Conservation (phyloP, 2,329 filamentous ascomycete species). For the Passalora sequoiae region DNA sequence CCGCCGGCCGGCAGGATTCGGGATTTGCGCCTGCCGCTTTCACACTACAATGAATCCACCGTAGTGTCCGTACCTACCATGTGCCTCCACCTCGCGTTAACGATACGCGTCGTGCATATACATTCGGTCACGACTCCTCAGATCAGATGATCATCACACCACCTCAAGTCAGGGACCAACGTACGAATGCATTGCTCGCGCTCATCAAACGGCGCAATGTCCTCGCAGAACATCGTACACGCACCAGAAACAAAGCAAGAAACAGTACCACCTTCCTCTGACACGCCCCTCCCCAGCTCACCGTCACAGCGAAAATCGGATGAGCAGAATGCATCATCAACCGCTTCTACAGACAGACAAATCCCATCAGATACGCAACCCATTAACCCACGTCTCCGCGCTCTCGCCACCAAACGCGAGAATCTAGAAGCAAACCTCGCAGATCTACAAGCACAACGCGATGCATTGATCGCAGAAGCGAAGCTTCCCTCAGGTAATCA, state of each 20-base stretch:
- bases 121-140: too few species aligned
- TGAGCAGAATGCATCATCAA: background rate
- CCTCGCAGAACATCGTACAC: conserved; percentile 15
- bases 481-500: too few species aligned
- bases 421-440: conserved; percentile 47
- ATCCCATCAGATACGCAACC: background rate
- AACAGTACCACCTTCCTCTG: conserved; percentile 4
- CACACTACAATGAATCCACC: too few species aligned
- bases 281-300: conserved; percentile 6
- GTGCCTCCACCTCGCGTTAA: background rate
- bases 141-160: too few species aligned
- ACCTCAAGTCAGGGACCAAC: too few species aligned
- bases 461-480: conserved; percentile 30
- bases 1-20: too few species aligned
- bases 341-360: background rate
- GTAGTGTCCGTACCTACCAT: background rate
- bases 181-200: conserved; percentile 18
- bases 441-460: conserved; percentile 42
- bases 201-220: conserved; percentile 25
- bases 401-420: conserved; percentile 28
- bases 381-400: conserved; percentile 19
- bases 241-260: conserved; percentile 6
- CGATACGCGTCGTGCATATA: too few species aligned
- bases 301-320: conserved; percentile 3
- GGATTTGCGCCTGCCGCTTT: too few species aligned